These are phyloP conservation scores for Miscanthus lutarioriparius DNA, from an alignment of 176 grass and related monocot genomes.

Conservation along the genomic window DNA sequence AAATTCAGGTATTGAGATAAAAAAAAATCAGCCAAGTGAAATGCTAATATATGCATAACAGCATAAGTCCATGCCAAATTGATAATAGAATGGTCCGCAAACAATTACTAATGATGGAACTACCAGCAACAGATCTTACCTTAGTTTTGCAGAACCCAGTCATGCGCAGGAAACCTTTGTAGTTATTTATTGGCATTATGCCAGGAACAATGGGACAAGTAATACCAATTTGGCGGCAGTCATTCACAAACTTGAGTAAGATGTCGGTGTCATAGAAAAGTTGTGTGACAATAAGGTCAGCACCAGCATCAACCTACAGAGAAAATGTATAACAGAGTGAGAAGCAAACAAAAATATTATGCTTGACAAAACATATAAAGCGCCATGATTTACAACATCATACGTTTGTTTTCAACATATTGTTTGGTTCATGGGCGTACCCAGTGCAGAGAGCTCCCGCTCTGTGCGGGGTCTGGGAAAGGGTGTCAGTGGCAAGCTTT, in stretches of 20 bases:
- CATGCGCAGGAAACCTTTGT: slow-evolving; percentile 86
- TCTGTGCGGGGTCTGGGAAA: no score
- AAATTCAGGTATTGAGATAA: slow-evolving; percentile 16
- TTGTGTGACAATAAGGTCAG: slow-evolving; percentile 81
- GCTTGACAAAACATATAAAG: background rate
- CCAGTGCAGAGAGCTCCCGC: no score
- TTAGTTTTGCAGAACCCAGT: slow-evolving; percentile 89
- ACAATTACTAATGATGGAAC: slow-evolving; percentile 24
- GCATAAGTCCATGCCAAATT: background rate
- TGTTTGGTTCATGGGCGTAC: background rate
- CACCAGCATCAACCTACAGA: slow-evolving; percentile 80
- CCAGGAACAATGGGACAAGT: slow-evolving; percentile 92
- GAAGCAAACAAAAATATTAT: slow-evolving; percentile 5
- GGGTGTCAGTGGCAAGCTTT: no score
- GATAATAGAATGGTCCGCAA: slow-evolving; percentile 4
- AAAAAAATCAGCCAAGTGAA: background rate
- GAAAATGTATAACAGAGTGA: slow-evolving; percentile 10
- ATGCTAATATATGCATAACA: slow-evolving; percentile 6
- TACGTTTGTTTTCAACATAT: background rate
- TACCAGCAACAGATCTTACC: slow-evolving; percentile 39
- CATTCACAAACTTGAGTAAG: slow-evolving; percentile 90
- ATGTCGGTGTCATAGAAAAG: slow-evolving; percentile 89
- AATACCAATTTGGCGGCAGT: slow-evolving; percentile 87
- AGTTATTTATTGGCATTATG: slow-evolving; percentile 94
- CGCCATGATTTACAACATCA: slow-evolving; percentile 11